Evolutionary conservation across 2,329 filamentous ascomycete genomes (phyloP), one percentile per base, ranked within the genome.

Genomic region (Trichoderma lentiforme): DNA sequence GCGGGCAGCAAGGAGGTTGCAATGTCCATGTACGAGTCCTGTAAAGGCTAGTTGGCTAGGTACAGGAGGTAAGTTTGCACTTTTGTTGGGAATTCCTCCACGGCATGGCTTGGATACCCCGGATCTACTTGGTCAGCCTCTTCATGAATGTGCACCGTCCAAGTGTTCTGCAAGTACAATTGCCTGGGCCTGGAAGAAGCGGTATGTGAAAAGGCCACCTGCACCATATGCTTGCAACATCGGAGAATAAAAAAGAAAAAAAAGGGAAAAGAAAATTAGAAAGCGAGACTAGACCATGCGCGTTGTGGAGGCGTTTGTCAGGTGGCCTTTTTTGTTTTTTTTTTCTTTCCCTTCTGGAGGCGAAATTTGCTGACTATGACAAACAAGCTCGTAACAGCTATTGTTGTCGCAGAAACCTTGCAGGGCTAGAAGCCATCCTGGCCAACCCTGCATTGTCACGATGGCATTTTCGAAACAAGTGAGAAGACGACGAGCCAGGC

Each of bases 231-330:
- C 57, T 24, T 11, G 57, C 7, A 34, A 12, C 56, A 47, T 26
- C 65, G 65, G 58, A 56, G 51, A 71, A 65, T 60, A 65, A 60
- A 58, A 63, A 64, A 57, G 21, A 68, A 58, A 69, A 51, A 47
- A 34, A 57, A 32, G 34, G 21, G 34, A 36, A 43, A 15, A 57
- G 62, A 66, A 60, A 47, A 68, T 57, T 12, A 60, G 43, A 36
- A 66, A 71, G 32, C 39, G 28, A 65, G 51, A 21, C 69, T 71
- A 71, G 58, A 24, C 58, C 51, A 64, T 43, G 61, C 51, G 26
- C 62, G 53, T 71, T 65, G 69, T 71, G 69, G 69, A 71, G 69
- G 69, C 69, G 62, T 39, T 71, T 71, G 62, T 71, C 69, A 71
- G 69, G 61, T 71, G 69, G 61, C n/a, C 68, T 32, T 28, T 63